Conservation (phyloP, 1,284 basidiomycete genomes). For the Trichosporon sp. region DNA sequence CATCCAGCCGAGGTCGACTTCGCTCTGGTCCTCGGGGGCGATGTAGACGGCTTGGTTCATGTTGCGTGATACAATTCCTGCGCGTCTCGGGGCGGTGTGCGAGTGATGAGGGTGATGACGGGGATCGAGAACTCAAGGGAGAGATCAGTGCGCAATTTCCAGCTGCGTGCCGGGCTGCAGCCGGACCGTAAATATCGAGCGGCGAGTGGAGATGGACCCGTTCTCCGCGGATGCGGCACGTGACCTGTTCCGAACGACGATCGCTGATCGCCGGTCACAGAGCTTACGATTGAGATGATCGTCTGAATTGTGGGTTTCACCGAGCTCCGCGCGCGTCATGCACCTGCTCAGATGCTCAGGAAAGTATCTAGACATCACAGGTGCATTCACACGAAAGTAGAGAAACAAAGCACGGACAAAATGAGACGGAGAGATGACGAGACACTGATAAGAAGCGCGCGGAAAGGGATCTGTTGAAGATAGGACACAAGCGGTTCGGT, state of each 20-base stretch:
- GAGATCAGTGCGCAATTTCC: neutral
- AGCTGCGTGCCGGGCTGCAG: neutral
- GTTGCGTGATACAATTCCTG: neutral
- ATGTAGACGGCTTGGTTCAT: constrained; percentile 37
- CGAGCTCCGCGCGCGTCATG: neutral
- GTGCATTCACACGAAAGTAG: neutral
- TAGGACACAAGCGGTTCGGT: neutral
- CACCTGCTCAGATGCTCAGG: no score
- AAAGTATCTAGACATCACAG: neutral
- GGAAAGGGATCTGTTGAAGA: neutral
- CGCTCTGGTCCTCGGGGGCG: constrained; percentile 41
- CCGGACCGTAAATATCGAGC: neutral
- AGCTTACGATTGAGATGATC: no score
- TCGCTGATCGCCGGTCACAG: neutral
- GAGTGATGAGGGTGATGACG: neutral
- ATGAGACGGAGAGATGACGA: neutral
- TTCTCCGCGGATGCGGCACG: neutral
- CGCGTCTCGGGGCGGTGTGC: neutral
- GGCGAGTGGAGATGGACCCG: neutral
- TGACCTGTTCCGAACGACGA: neutral
- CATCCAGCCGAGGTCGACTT: constrained; percentile 48
- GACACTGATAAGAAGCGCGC: neutral
- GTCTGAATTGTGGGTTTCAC: neutral
- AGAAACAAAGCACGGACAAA: neutral
- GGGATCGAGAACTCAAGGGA: neutral